Percentiles rank a stretch among this genome's conserved stretches.
Conservation (phyloP, 805 yeast genomes). For the Candida khao-thaluensis region DNA sequence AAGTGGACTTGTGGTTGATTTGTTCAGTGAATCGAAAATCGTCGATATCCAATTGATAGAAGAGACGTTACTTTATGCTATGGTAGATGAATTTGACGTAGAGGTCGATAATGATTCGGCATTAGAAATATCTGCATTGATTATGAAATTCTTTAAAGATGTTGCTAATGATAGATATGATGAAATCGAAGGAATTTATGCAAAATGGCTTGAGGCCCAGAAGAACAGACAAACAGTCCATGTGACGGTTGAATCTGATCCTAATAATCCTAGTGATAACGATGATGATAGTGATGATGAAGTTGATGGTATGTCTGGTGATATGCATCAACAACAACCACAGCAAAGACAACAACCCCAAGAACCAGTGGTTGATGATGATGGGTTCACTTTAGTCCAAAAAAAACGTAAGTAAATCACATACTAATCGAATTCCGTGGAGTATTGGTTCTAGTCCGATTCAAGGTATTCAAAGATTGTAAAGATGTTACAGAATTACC, state of each 20-base stretch:
- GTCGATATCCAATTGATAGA: conserved; percentile 81
- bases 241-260: conserved; percentile 57
- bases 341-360: conserved; percentile 13
- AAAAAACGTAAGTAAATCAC: conserved; percentile 50
- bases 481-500: conserved; percentile 36
- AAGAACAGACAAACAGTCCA: conserved; percentile 24
- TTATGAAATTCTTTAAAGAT: conserved; percentile 65
- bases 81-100: conserved; percentile 94
- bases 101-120: conserved; percentile 89
- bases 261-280: conserved; percentile 58
- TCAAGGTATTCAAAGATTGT: conserved; percentile 41
- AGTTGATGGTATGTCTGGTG: conserved; percentile 19
- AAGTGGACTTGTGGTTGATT: conserved; percentile 74
- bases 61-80: conserved; percentile 79
- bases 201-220: conserved; percentile 57
- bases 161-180: conserved; percentile 53
- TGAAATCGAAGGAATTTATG: conserved; percentile 58
- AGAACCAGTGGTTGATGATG: conserved; percentile 84
- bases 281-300: conserved; percentile 45
- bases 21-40: conserved; percentile 56
- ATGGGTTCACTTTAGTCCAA: conserved; percentile 89
- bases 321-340: conserved; percentile 30
- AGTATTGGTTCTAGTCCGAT: conserved; percentile 34
- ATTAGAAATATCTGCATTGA: conserved; percentile 62
- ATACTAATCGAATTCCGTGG: conserved; percentile 35